Conservation (phyloP, 768 basidiomycete species). For the Lactifluus subvellereus region DNA sequence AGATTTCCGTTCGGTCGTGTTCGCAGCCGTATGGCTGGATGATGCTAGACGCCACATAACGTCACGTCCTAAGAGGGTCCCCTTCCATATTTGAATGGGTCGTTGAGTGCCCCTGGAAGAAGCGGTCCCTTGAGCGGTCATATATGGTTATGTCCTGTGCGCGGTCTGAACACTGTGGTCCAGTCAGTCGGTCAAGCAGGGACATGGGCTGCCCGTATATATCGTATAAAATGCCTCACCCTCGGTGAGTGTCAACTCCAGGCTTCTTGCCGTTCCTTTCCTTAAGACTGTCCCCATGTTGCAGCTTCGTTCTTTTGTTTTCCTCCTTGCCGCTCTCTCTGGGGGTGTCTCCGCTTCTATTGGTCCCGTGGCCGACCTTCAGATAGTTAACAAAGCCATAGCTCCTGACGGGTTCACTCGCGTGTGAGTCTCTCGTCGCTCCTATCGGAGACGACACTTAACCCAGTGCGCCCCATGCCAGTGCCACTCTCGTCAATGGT, state of each 20-base stretch:
- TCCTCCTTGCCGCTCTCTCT: slow-evolving; percentile 10
- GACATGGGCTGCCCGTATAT: background rate
- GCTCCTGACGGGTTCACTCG: slow-evolving; percentile 28
- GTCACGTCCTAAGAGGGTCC: background rate
- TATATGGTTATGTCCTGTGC: background rate
- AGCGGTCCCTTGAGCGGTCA: background rate
- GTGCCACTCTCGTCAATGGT: background rate
- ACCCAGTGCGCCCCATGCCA: background rate
- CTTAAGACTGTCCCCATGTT: background rate
- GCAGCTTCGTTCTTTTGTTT: slow-evolving; percentile 2
- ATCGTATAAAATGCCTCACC: slow-evolving; percentile 2
- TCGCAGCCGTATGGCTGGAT: too few species aligned
- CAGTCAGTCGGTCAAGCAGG: background rate
- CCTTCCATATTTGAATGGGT: background rate
- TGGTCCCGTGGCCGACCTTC: slow-evolving; percentile 25
- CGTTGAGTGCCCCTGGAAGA: background rate
- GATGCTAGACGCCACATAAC: background rate
- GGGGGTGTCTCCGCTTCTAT: slow-evolving; percentile 15
- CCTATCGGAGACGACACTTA: background rate
- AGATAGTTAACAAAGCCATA: slow-evolving; percentile 22
- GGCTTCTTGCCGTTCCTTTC: background rate
- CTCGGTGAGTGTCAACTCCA: background rate
- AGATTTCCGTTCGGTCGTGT: too few species aligned
- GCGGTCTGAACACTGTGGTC: background rate
- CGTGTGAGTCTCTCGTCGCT: background rate